Evolutionary conservation across 805 yeast genomes (phyloP), one percentile per base, ranked within the genome.

Genomic region (Candida sakaeoensis): DNA sequence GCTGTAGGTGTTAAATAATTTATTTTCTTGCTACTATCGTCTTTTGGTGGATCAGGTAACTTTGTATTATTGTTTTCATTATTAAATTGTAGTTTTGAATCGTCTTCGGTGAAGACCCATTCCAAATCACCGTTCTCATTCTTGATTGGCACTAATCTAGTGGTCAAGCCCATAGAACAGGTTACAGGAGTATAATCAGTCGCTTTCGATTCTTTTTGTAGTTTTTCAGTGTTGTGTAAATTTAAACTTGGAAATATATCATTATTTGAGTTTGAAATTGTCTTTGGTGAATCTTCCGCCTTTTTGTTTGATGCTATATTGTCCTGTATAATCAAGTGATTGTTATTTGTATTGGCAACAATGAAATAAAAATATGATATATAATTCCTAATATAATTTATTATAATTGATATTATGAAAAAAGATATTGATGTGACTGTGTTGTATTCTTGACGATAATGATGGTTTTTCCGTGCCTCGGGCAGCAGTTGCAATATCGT

Each of bases 81-180:
- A 5, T 54, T 63, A 12, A 54, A 47, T 24, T 40, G 36, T 9
- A 52, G 33, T 25, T 17, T 25, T 5, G 34, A 19, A 31, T 29
- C 40, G 45, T 68, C 72, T 30, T 75, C 78, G 17, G 74, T 69
- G 40, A 79, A 68, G 12, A 69, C 68, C 77, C 82, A 79, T 41
- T 75, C 80, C 12, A 79, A 67, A 45, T 75, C 78, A 3, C 84
- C 85, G 24, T 68, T 65, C 12, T 55, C 58, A 49, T 75, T 77
- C 36, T 71, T 73, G 45, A 70, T 64, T 3, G 82, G 78, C n/a
- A 75, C 56, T 33, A 76, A 61, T 38, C 74, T 63, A 2, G 80
- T 63, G 26, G 75, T 65, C 36, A 63, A 50, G 13, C 70, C 67
- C 8, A 81, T 76, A 19, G 82, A 73, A 52, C 84, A 79, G 5